These are phyloP conservation scores for Sistotremastrum suecicum DNA, from an alignment of 768 basidiomycete species.

Conservation along the genomic window DNA sequence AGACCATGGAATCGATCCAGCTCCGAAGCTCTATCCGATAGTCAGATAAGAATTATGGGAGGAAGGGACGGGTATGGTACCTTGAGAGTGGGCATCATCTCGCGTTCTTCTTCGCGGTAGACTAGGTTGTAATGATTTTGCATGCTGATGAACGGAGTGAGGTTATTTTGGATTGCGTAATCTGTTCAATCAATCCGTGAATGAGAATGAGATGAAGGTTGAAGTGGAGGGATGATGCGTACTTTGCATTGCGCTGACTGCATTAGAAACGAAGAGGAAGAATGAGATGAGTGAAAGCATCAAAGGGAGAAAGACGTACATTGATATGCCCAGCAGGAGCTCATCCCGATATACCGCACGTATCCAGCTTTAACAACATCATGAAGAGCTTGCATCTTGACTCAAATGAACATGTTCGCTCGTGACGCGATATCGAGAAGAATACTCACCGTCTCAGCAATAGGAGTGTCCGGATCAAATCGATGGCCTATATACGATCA, in stretches of 20 bases:
- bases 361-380: conserved; percentile 36
- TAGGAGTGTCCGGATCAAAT: conserved; percentile 27
- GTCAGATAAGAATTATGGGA: neutral
- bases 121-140: conserved; percentile 51
- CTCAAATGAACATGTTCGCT: neutral
- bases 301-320: conserved; percentile 11
- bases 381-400: conserved; percentile 33
- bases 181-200: conserved; percentile 8
- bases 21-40: conserved; percentile 22
- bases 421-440: neutral
- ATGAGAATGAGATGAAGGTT: neutral
- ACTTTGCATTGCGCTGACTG: conserved; percentile 29
- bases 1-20: conserved; percentile 32
- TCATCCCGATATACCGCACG: conserved; percentile 32
- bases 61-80: conserved; percentile 12
- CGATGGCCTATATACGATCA: conserved; percentile 17
- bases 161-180: conserved; percentile 27
- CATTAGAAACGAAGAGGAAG: conserved; percentile 1
- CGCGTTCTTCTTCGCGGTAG: conserved; percentile 53
- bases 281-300: neutral
- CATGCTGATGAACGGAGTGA: conserved; percentile 23
- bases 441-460: conserved; percentile 21
- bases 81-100: conserved; percentile 48
- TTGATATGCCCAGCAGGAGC: conserved; percentile 27
- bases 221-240: neutral